Base-by-base conservation (phyloP, 73 alveolate species). In the Paramecium primaurelia region DNA sequence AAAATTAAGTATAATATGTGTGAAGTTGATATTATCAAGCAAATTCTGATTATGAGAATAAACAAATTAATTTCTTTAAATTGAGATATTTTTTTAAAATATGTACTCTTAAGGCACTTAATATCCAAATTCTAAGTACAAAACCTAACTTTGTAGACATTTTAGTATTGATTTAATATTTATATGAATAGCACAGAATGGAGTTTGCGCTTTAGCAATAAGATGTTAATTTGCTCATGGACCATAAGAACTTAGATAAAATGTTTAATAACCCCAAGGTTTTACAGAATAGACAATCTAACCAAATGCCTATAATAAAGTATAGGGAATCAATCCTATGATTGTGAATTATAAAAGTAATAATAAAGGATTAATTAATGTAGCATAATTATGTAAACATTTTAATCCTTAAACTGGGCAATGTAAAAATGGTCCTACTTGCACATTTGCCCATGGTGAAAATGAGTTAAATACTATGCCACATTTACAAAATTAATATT, bases 211-310 rank as follows among this genome's bases (percentile, higher is more conserved):
- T 26, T 80, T 80, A 80, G 91, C 75, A 42, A 22, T 36, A 28
- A 80, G 75, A 80, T 80, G 91, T 80, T 47, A 80, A 80, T 80
- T 80, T 47, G 91, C 91, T 80, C 91, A 80, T 80, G 91, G 91
- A 80, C 47, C 49, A 22, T 36, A 80, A 45, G 91, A 80, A 80
- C 73, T 80, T 25, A 8, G 91, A 80, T 44, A 40, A 22, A 80
- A 80, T 80, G 91, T 54, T 80, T 18, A 54, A 22, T 22, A 54
- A 12, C 69, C 69, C 9, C 32, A 54, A 54, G 20, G 69, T 54
- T 54, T 54, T 16, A 34, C 69, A 54, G 69, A 54, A 34, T 54
- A 54, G 32, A 54, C 69, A 3, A 18, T 54, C 14, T 54, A 54
- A 18, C 6, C 69, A 18, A 54, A 54, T 26, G 37, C 75, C n/a